Conservation (phyloP, 208 protist species). For the Naegleria gruberi region DNA sequence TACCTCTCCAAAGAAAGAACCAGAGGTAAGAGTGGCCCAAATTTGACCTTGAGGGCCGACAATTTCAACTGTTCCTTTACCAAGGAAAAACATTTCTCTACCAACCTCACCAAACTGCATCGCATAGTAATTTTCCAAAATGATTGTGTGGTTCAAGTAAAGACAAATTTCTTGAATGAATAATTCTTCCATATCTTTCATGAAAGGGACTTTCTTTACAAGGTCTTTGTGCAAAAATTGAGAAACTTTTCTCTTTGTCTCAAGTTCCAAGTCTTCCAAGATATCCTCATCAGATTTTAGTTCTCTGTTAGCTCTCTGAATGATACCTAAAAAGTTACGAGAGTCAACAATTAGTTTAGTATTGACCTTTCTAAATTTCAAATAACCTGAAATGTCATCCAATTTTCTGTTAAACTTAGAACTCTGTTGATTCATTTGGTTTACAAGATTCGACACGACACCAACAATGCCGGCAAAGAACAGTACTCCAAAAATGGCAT, state of each 20-base stretch:
- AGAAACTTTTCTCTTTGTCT: slow-evolving; percentile 22
- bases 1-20: slow-evolving; percentile 39
- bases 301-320: slow-evolving; percentile 16
- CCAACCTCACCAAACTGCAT: slow-evolving; percentile 25
- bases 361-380: slow-evolving; percentile 19
- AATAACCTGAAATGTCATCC: slow-evolving; percentile 19
- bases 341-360: background rate
- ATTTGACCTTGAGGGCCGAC: background rate
- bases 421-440: slow-evolving; percentile 8
- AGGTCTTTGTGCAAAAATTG: slow-evolving; percentile 29
- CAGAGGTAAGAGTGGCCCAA: background rate
- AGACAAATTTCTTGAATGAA: slow-evolving; percentile 27
- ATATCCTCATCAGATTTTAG: slow-evolving; percentile 24
- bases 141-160: background rate
- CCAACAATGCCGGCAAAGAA: slow-evolving; percentile 23
- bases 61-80: slow-evolving; percentile 23
- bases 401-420: slow-evolving; percentile 21
- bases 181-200: slow-evolving; percentile 22
- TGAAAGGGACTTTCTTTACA: slow-evolving; percentile 25
- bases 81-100: slow-evolving; percentile 35
- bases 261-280: slow-evolving; percentile 14
- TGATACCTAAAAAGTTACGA: slow-evolving; percentile 7
- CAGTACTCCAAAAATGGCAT: slow-evolving; percentile 10
- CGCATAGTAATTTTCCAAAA: slow-evolving; percentile 24
- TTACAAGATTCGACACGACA: slow-evolving; percentile 9